phyloP scores from a whole-genome alignment of 1,139 yeast genomes.

The Meyerozyma carpophila region DNA sequence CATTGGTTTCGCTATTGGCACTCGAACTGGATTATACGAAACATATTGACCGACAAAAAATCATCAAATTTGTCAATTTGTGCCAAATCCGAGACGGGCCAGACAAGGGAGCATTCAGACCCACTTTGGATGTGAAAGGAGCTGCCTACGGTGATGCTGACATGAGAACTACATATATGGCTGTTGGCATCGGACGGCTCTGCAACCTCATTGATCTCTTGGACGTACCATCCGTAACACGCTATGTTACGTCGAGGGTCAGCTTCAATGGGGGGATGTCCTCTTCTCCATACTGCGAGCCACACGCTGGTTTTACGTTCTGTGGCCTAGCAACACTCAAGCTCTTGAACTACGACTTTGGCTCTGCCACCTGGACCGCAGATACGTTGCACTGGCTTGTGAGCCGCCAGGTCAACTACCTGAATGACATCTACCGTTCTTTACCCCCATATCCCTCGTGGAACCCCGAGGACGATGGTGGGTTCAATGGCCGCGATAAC shows the following conservation, averaged over 20 bases:
- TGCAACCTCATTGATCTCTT: constrained; percentile 31
- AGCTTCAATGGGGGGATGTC: constrained; percentile 65
- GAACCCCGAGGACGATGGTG: constrained; percentile 55
- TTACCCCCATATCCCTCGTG: constrained; percentile 27
- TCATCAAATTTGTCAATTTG: constrained; percentile 43
- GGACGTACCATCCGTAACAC: constrained; percentile 30
- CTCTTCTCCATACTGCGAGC: constrained; percentile 42
- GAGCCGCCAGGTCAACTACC: constrained; percentile 54
- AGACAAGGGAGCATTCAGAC: constrained; percentile 46
- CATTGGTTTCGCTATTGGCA: constrained; percentile 44
- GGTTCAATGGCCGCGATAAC: constrained; percentile 84
- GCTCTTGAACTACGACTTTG: constrained; percentile 29
- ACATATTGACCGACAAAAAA: constrained; percentile 35
- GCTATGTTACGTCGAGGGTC: constrained; percentile 38
- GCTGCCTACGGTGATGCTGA: constrained; percentile 58
- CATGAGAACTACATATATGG: constrained; percentile 71
- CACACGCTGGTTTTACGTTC: constrained; percentile 85
- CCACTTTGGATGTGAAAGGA: constrained; percentile 24
- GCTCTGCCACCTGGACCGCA: constrained; percentile 21
- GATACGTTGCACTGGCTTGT: constrained; percentile 52
- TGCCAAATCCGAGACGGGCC: constrained; percentile 60
- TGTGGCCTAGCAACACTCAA: constrained; percentile 71
- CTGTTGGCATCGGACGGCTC: constrained; percentile 55
- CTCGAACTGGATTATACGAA: constrained; percentile 35
- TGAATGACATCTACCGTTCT: constrained; percentile 16